Evolutionary conservation across 352 stramenopile genomes (phyloP), one percentile per base, ranked within the genome.

Genomic region (Globisporangium emineosum): DNA sequence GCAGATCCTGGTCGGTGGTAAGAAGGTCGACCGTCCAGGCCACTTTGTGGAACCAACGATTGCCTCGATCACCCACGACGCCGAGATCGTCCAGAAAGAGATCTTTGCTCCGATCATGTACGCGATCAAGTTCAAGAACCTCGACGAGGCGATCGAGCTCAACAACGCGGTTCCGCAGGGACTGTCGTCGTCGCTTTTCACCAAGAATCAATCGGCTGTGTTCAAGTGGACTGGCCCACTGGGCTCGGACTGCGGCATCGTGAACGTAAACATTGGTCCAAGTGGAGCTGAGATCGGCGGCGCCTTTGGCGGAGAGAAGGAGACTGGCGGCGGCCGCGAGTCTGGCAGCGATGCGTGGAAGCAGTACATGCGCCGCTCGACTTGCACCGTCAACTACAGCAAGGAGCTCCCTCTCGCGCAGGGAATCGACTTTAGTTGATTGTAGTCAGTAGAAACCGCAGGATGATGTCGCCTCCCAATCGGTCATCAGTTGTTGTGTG

Each of bases 291-390:
- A 98, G 71, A 98, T 98, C 64, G 92, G 92, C 29, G 91, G 91
- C 47, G 92, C 92, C 17, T 98, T 98, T 59, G 92, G 92, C 17
- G 92, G 92, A 23, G 90, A 98, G 64, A 98, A 98, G 77, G 89
- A 97, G 61, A 98, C 92, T 35, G 92, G 92, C 21, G 89, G 91
- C 10, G 92, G 92, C 53, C 86, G 92, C 54, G 92, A 98, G 66
- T 96, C 85, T 25, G 92, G 92, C 57, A 96, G 85, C 60, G 92
- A 98, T 57, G 75, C 89, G 15, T 98, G 92, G 92, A 98, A 98
- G 81, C 86, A 96, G 73, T 98, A 98, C 88, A 97, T 97, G 89
- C 89, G 92, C 33, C 88, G 92, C n/a, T 96, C 84, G 21, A 98
- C 92, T 57, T 97, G 89, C 77, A 97, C 92, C 37, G 86, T 98